Base-by-base conservation (phyloP, 208 protist species). In the Leishmania major region DNA sequence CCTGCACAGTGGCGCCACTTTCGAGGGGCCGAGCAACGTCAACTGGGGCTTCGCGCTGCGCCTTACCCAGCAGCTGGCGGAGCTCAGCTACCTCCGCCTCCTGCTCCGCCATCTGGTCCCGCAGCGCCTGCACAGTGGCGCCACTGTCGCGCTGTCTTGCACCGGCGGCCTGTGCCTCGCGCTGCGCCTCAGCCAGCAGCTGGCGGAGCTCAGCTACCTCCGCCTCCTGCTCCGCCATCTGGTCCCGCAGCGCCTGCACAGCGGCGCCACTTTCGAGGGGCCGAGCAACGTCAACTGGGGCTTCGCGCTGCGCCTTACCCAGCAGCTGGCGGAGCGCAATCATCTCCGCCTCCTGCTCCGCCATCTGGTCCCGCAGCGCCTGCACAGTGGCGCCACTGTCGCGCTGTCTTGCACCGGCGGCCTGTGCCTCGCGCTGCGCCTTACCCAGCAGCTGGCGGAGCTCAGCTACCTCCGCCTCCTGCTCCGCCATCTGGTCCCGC, bases 281-380 rank as follows among this genome's bases (percentile, higher is more conserved):
- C n/a, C n/a, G n/a, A n/a, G n/a, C n/a, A n/a, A n/a, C 66, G 35
- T 0, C n/a, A n/a, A n/a, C n/a, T n/a, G n/a, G n/a, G n/a, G 31
- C 31, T 4, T 19, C 31, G 31, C 66, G 69, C 70, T 67, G 22
- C 3, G 67, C 40, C 17, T 25, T 22, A 28, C 15, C 67, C 11
- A 73, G 67, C 40, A 15, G 40, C 67, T 73, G 40, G 67, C 67
- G 67, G 10, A 73, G 67, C 40, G 40, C 22, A 8, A 19, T 6
- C 67, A 73, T 51, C 67, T 73, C 67, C 67, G 67, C 67, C 35
- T 5, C 67, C 67, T 73, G 67, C 67, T 73, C 67, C 67, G 67
- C 67, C 43, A 73, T 2, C 40, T 73, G 67, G 40, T 74, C 72
- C 1, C 43, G 64, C 43, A 73, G 67, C 35, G 35, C 67, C 40